Conservation (phyloP, 75 land plant genomes). For the Picea sitchensis region DNA sequence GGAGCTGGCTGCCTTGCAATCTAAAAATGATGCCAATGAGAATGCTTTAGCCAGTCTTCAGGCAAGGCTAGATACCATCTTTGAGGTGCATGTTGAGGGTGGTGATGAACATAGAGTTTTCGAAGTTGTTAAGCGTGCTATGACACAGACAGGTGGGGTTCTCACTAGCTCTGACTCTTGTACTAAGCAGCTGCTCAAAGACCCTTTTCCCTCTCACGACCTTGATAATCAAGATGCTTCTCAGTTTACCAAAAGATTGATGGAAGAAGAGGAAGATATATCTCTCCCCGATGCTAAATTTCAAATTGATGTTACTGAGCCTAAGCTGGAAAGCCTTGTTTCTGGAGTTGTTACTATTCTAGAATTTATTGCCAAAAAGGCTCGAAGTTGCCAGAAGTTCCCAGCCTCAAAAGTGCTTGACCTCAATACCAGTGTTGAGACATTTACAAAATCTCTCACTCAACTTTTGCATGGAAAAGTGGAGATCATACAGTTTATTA, state of each 20-base stretch:
- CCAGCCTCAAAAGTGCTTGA: conserved; percentile 22
- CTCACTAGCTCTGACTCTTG: conserved; percentile 19
- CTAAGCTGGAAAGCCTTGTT: conserved; percentile 38
- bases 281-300: conserved; percentile 11
- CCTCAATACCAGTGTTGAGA: conserved; percentile 27
- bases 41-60: conserved; percentile 39
- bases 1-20: conserved; percentile 19
- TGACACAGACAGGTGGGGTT: conserved; percentile 28
- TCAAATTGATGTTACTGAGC: conserved; percentile 1
- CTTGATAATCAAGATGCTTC: conserved; percentile 11
- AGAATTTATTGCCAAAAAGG: conserved; percentile 54
- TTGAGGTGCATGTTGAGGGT: conserved; percentile 36
- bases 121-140: conserved; percentile 30
- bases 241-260: conserved; percentile 13
- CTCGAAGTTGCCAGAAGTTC: conserved; percentile 15
- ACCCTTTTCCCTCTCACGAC: conserved; percentile 18
- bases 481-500: conserved; percentile 42
- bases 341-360: conserved; percentile 57
- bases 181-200: conserved; percentile 15
- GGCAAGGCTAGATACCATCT: conserved; percentile 34
- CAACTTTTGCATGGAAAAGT: conserved; percentile 31
- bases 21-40: conserved; percentile 21
- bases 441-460: conserved; percentile 36
- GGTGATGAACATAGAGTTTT: conserved; percentile 31
- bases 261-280: conserved; percentile 15